Conservation (phyloP, 1,284 basidiomycete species). For the Athelia sp. region DNA sequence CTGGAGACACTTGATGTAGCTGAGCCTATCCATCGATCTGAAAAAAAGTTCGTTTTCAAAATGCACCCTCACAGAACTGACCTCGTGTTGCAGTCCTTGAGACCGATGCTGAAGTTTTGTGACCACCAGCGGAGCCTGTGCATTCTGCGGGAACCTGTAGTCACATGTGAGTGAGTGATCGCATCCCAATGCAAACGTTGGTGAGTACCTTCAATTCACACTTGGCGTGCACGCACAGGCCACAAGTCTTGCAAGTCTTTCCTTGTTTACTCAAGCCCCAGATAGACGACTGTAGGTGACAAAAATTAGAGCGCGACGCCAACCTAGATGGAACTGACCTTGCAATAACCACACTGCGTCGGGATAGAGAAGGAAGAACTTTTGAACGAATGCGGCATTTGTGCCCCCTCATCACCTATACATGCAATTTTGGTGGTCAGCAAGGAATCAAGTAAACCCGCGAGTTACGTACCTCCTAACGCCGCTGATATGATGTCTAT, state of each 20-base stretch:
- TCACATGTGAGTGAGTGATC: constrained; percentile 5
- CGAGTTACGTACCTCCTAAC: constrained; percentile 53
- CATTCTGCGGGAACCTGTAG: constrained; percentile 74
- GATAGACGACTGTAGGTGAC: constrained; percentile 55
- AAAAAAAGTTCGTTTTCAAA: not conserved
- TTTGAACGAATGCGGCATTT: constrained; percentile 75
- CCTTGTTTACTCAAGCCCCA: constrained; percentile 85
- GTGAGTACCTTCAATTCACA: constrained; percentile 74
- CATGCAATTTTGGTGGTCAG: no score
- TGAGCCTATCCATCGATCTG: constrained; percentile 7
- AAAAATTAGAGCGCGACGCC: not conserved
- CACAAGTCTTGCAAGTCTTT: constrained; percentile 76
- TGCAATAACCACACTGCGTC: constrained; percentile 75
- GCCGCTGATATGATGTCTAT: constrained; percentile 54
- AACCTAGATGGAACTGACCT: constrained; percentile 36
- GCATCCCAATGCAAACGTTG: not conserved
- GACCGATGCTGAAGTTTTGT: not conserved
- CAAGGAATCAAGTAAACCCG: not conserved
- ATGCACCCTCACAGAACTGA: not conserved
- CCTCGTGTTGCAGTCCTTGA: not conserved
- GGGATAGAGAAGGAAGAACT: constrained; percentile 81
- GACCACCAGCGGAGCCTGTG: constrained; percentile 14
- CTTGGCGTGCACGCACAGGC: constrained; percentile 75
- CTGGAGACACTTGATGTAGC: constrained; percentile 8
- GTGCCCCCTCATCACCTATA: constrained; percentile 66